A percentile compares a stretch with the other conserved stretches of the same genome.
phyloP scores from a whole-genome alignment of 257 asterid genomes.

The Lantana camara region DNA sequence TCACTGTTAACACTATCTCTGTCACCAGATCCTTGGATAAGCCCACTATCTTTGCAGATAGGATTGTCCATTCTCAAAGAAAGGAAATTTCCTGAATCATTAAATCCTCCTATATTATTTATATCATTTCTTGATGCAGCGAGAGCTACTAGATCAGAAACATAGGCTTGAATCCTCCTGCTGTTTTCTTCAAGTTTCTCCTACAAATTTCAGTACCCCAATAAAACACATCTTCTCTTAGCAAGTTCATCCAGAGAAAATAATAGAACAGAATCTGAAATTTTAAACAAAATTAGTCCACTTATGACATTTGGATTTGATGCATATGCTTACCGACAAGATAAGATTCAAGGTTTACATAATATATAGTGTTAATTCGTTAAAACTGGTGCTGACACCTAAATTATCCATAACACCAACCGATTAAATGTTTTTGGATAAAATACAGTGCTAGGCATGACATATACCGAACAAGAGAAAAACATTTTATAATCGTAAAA shows the following conservation, averaged over 20 bases:
- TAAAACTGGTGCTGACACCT: too few relatives aligned
- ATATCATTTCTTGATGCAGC: slow-evolving; percentile 57
- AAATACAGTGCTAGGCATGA: background rate
- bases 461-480: background rate
- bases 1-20: slow-evolving; percentile 53
- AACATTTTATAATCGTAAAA: too few relatives aligned
- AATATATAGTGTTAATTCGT: background rate
- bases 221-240: slow-evolving; percentile 24
- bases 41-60: slow-evolving; percentile 54
- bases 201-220: slow-evolving; percentile 37
- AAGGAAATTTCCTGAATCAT: slow-evolving; percentile 54
- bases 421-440: background rate
- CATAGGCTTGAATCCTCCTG: slow-evolving; percentile 49
- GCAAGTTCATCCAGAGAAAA: slow-evolving; percentile 16
- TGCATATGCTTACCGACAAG: background rate
- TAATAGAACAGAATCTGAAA: background rate
- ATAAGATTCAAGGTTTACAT: background rate
- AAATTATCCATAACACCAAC: background rate
- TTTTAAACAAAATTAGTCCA: background rate
- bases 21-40: slow-evolving; percentile 55
- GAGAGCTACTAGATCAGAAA: slow-evolving; percentile 44
- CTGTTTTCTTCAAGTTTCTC: slow-evolving; percentile 61
- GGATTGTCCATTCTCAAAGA: slow-evolving; percentile 68
- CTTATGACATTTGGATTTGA: background rate
- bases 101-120: slow-evolving; percentile 33